phyloP scores from a whole-genome alignment of 768 basidiomycete species.

The Suillus spraguei region DNA sequence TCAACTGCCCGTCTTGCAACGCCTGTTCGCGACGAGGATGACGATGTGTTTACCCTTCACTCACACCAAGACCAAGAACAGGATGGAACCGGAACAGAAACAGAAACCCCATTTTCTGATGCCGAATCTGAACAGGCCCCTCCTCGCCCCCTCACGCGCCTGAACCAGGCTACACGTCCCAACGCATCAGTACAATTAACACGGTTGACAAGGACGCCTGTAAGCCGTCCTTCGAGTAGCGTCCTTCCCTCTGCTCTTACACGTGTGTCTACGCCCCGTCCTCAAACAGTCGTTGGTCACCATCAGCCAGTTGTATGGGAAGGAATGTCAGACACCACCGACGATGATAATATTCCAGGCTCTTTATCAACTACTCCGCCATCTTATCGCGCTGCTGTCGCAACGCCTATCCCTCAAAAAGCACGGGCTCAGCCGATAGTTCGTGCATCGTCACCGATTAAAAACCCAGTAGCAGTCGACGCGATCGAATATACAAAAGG shows the following conservation, averaged over 20 bases:
- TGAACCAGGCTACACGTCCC: conserved; percentile 12
- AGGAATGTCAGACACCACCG: conserved; percentile 40
- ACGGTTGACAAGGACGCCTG: conserved; percentile 13
- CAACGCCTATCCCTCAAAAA: conserved; percentile 17
- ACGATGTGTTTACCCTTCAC: conserved; percentile 46
- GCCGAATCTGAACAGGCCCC: conserved; percentile 16
- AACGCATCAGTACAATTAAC: conserved; percentile 14
- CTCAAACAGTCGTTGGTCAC: conserved; percentile 20
- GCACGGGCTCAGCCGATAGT: conserved; percentile 17
- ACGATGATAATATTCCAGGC: conserved; percentile 25
- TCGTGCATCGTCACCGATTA: conserved; percentile 33
- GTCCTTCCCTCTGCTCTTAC: conserved; percentile 32
- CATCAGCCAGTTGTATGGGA: conserved; percentile 34
- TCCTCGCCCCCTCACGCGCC: conserved; percentile 11
- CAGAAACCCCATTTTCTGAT: conserved; percentile 15
- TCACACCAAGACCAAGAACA: conserved; percentile 43
- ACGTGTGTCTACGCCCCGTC: conserved; percentile 33
- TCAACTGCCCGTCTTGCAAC: conserved; percentile 25
- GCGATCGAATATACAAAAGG: conserved; percentile 16
- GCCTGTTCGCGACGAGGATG: conserved; percentile 38
- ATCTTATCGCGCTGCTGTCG: conserved; percentile 48
- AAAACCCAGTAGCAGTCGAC: conserved; percentile 26
- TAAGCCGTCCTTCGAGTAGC: conserved; percentile 22
- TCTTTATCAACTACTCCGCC: conserved; percentile 48
- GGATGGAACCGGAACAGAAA: conserved; percentile 19